Percentiles rank a stretch among this genome's conserved stretches.
Evolutionary conservation across 164 flowering plant species (phyloP).

Genomic region (Brasenia schreberi): DNA sequence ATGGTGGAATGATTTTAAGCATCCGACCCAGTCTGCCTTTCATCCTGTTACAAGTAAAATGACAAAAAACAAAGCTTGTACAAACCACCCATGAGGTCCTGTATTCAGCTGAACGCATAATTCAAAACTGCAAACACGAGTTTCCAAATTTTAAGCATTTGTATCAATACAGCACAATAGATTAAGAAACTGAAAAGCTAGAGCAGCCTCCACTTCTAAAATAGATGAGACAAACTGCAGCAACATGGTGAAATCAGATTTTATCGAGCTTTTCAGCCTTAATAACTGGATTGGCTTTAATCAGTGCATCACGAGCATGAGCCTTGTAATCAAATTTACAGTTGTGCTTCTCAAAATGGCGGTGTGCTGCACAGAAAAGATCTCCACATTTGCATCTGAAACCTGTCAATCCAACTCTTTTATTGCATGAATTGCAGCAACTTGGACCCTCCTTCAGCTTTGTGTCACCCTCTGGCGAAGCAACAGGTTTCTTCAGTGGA

Average conservation of each 20-base stretch:
- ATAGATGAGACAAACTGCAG: no score
- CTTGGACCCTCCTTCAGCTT: constrained; percentile 35
- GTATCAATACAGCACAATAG: no score
- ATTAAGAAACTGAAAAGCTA: no score
- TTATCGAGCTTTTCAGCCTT: constrained; percentile 47
- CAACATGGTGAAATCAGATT: no score
- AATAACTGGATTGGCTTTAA: constrained; percentile 43
- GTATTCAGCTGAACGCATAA: no score
- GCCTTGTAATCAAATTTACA: constrained; percentile 35
- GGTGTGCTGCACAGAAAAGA: constrained; percentile 33
- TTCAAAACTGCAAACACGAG: no score
- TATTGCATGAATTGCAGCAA: constrained; percentile 34
- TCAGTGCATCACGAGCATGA: constrained; percentile 37
- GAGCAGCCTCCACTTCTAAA: no score
- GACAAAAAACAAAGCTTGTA: no score
- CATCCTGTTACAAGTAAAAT: background rate
- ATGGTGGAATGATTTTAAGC: no score
- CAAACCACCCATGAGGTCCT: no score
- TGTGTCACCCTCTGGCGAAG: constrained; percentile 9
- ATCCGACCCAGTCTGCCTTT: no score
- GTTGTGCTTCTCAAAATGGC: constrained; percentile 47
- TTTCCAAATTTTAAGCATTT: no score
- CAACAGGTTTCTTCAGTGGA: constrained; percentile 7
- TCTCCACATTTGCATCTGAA: constrained; percentile 46
- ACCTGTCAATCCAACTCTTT: constrained; percentile 45